These are phyloP conservation scores for Danielia reshetovae DNA, from an alignment of 805 yeast species.

Conservation along the genomic window DNA sequence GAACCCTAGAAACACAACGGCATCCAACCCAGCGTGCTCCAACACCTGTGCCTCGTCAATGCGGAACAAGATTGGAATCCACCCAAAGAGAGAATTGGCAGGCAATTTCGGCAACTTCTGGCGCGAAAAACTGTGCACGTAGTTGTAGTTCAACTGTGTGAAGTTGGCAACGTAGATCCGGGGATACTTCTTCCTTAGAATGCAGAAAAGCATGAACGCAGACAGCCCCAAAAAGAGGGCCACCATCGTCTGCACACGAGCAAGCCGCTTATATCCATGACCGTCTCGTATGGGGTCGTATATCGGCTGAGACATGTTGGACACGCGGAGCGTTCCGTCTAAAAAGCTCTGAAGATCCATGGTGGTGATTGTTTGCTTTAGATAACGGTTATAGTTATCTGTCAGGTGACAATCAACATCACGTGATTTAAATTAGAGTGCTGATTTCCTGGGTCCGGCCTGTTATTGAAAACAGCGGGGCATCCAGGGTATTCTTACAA, in stretches of 20 bases:
- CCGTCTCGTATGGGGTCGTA: slow-evolving; percentile 16
- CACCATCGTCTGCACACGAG: slow-evolving; percentile 71
- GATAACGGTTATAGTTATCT: too few species aligned
- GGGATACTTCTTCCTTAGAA: slow-evolving; percentile 71
- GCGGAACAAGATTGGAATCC: slow-evolving; percentile 66
- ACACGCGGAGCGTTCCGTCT: too few species aligned
- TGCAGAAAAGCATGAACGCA: slow-evolving; percentile 67
- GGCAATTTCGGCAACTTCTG: slow-evolving; percentile 59
- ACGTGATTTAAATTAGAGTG: too few species aligned
- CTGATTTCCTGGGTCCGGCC: too few species aligned
- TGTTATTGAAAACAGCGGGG: too few species aligned
- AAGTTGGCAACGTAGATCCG: slow-evolving; percentile 80
- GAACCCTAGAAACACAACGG: slow-evolving; percentile 85
- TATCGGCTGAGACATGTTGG: slow-evolving; percentile 12
- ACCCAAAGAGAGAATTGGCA: slow-evolving; percentile 58
- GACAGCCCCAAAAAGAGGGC: slow-evolving; percentile 64
- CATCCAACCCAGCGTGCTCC: slow-evolving; percentile 91
- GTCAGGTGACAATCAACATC: too few species aligned
- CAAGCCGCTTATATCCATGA: slow-evolving; percentile 43
- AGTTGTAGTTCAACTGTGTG: slow-evolving; percentile 41
- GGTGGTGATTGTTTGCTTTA: too few species aligned
- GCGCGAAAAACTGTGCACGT: slow-evolving; percentile 41
- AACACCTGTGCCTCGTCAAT: slow-evolving; percentile 74
- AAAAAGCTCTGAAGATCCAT: too few species aligned
- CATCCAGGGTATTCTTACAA: too few species aligned